Base-by-base conservation (phyloP, 495 filamentous ascomycete species). In the Penicillium desertorum region DNA sequence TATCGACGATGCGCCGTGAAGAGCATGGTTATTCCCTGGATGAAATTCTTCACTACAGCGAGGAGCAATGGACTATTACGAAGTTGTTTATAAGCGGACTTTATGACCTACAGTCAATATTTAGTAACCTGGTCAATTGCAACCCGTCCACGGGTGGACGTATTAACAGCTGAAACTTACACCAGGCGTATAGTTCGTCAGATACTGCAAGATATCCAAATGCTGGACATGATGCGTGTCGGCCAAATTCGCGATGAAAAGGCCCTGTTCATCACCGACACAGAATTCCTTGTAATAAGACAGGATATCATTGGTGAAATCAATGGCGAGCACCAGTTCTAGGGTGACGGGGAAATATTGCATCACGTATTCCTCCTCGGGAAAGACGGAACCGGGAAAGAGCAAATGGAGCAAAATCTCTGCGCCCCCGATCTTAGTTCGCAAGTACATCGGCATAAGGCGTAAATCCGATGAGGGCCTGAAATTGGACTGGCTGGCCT, bases 31-130 rank as follows among this genome's bases (percentile, higher is more conserved):
- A 17, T 19, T 22, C 41, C 41, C 4, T 20, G 41, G 8, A 17
- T 43, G 41, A 43, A 43, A 20, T 17, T 11, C 19, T 9, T 87
- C 87, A 62, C 87, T 83, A 25, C 89, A 81, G 1, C 88, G 88
- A 12, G 80, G 80, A 42, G 90, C 82, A 25, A 90, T 68, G 19
- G 87, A 87, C 51, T 70, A 67, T 36, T 66, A 64, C 4, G n/a
- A 17, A 43, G 10, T 10, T 9, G 41, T 43, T 20, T 17, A 20
- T 43, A 43, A 17, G 19, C 41, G 5, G 41, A 43, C 1, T 43
- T 43, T 36, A 4, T 16, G 14, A 36, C 14, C 34, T 36, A 36
- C 9, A 36, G 14, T 36, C 4, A 36, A 16, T 16, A 16, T 4
- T 36, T 6, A 36, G 41, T 9, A 43, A 22, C 10, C 41, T 10